Evolutionary conservation across 73 alveolate genomes (phyloP), one percentile per base, ranked within the genome.

Genomic region (Paramecium caudatum): DNA sequence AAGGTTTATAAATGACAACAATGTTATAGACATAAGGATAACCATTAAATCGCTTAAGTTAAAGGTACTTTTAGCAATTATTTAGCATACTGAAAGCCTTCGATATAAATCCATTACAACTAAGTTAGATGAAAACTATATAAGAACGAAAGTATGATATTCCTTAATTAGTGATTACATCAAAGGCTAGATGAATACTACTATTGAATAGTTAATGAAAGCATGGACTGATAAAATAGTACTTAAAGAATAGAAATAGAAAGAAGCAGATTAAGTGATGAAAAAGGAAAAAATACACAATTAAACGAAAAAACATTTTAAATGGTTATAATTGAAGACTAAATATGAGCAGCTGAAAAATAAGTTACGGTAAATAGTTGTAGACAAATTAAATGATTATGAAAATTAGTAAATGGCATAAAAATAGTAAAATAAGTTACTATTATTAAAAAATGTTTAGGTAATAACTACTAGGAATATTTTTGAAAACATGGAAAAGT

Each of bases 361-460:
- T n/a, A 86, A 62, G 21, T 41, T 86, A 34, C 61, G 84, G 43
- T 45, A 70, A 25, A 62, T 49, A 0, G 74, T 86, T 63, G 68
- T 86, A 10, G 93, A 86, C 47, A 86, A 86, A 25, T 78, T 86
- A 27, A 86, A 86, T 65, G 93, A 86, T 86, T 62, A 86, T 39
- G 93, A 86, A 62, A 86, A 86, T 23, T n/a, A 61, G 82, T 43
- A 83, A 32, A 2, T 83, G 43, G 68, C 82, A 62, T 41, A 27
- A 3, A 43, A 37, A 63, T 36, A 48, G 13, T 16, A 62, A 37
- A 78, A 46, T 63, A 86, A 55, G 3, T 55, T 21, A 19, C 45
- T 78, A 43, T 37, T 86, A 74, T 47, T 86, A 19, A 86, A 86
- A 41, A 86, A 86, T 86, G 84, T 86, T 7, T 34, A 47, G 15